Evolutionary conservation across 1,284 basidiomycete genomes (phyloP), one percentile per base, ranked within the genome.

Genomic region (Cutaneotrichosporon sp.): DNA sequence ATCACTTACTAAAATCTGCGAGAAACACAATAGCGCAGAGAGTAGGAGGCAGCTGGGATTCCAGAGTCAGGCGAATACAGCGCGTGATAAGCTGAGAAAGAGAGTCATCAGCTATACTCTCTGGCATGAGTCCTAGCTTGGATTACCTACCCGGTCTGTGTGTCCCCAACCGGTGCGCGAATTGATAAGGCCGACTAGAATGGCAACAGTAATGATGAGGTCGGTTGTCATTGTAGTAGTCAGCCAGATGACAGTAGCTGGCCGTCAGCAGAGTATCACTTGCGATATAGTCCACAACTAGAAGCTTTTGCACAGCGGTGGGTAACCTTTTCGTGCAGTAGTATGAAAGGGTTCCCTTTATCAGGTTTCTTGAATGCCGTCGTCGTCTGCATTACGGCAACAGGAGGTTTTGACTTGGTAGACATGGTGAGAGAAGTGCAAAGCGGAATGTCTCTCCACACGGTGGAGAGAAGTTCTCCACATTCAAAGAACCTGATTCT

Each of bases 91-190:
- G 46, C 59, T 64, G 46, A 7, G n/a, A n/a, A n/a, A n/a, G n/a
- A n/a, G 12, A 17, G 45, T 24, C 24, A 8, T 1, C 6, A 20
- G 3, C 20, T 10, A 12, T 10, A 4, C 4, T 20, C 22, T 4
- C 5, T 5, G 24, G n/a, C n/a, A n/a, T n/a, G n/a, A n/a, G n/a
- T n/a, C n/a, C n/a, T n/a, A n/a, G n/a, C n/a, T n/a, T n/a, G n/a
- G n/a, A n/a, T 12, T 20, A 47, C 58, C 19, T 4, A 61, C 60
- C 22, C 49, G 60, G 52, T 70, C 64, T 12, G 66, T 70, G 33
- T 60, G 56, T 1, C 54, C 47, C 66, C 66, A 70, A 6, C 62
- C 68, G 5, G 68, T 64, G 31, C 63, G 64, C 24, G 62, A 62
- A 5, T 54, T 37, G 29, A 62, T 47, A 3, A 70, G 55, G 25